Evolutionary conservation across 371 early-diverging fungal species (phyloP), one percentile per base, ranked within the genome.

Genomic region (Mucor lusitanicus): DNA sequence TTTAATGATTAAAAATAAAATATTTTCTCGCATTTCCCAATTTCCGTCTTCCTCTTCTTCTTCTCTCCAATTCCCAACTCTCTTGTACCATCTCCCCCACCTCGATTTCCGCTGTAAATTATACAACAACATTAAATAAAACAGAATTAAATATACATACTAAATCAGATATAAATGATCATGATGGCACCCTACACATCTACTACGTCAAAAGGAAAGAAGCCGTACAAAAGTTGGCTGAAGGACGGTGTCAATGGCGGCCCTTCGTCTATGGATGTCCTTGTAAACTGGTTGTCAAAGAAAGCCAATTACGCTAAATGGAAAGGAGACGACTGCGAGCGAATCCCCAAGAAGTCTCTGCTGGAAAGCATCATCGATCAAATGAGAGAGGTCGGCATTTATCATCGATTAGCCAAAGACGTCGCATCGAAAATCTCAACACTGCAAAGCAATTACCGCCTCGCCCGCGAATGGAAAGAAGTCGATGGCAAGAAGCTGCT

Each of bases 171-270:
- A 50, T 50, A 50, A 64, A 74, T 76, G 77, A 65, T 73, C 35
- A 74, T 77, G 78, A 73, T 77, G 72, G 64, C 76, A 42, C 70
- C 70, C 19, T 70, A 58, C 62, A 61, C 64, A 30, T 59, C 74
- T n/a, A 64, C 63, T 21, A 46, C 73, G 23, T 61, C 74, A 8
- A 78, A 77, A 64, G 71, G 77, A 33, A 82, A 82, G 42, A 82
- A 82, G 46, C 79, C 82, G 13, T 82, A 82, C 50, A 82, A 82
- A 44, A 79, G 79, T 40, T 82, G 82, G 82, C 63, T 81, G n/a
- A 81, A 81, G 54, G 82, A 81, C 63, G 82, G 79, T n/a, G 79
- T 82, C 17, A 77, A 75, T 55, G 82, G 82, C 21, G 82, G 82
- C 3, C 79, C 82, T 33, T 77, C 69, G 35, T 82, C 82, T 17